These are phyloP conservation scores for Telopea speciosissima DNA, from an alignment of 177 flowering plant genomes.

Conservation along the genomic window DNA sequence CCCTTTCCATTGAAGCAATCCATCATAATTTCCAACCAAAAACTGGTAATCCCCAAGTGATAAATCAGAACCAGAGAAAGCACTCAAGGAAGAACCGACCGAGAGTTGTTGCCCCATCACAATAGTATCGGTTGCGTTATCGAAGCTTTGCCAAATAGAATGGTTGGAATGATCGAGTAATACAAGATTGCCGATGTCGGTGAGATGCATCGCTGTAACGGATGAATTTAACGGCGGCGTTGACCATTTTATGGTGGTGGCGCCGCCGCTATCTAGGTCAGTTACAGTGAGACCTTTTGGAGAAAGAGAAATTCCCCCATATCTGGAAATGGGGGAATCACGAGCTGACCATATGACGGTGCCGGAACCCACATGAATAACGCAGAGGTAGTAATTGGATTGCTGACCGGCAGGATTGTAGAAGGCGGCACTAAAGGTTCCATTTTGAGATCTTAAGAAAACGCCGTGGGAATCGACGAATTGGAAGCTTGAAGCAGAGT, in stretches of 20 bases:
- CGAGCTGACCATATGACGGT: conserved; percentile 69
- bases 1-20: conserved; percentile 49
- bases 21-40: conserved; percentile 34
- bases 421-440: conserved; percentile 53
- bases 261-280: conserved; percentile 23
- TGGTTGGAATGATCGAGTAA: conserved; percentile 46
- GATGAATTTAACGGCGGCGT: conserved; percentile 36
- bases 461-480: conserved; percentile 48
- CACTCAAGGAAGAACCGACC: conserved; percentile 28
- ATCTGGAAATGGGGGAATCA: conserved; percentile 41
- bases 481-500: conserved; percentile 47
- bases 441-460: conserved; percentile 56
- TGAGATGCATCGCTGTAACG: conserved; percentile 35
- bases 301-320: conserved; percentile 41
- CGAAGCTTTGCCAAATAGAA: conserved; percentile 66
- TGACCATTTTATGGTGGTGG: conserved; percentile 34
- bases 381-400: conserved; percentile 47
- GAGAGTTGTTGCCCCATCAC: conserved; percentile 52
- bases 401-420: conserved; percentile 35
- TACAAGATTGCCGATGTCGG: conserved; percentile 58
- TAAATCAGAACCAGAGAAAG: conserved; percentile 32
- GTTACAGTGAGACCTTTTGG: conserved; percentile 34
- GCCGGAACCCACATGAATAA: conserved; percentile 50
- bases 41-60: conserved; percentile 47
- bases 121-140: conserved; percentile 58